These are phyloP conservation scores for Sarocladium oryzae DNA, from an alignment of 2,329 filamentous ascomycete genomes.

Conservation along the genomic window DNA sequence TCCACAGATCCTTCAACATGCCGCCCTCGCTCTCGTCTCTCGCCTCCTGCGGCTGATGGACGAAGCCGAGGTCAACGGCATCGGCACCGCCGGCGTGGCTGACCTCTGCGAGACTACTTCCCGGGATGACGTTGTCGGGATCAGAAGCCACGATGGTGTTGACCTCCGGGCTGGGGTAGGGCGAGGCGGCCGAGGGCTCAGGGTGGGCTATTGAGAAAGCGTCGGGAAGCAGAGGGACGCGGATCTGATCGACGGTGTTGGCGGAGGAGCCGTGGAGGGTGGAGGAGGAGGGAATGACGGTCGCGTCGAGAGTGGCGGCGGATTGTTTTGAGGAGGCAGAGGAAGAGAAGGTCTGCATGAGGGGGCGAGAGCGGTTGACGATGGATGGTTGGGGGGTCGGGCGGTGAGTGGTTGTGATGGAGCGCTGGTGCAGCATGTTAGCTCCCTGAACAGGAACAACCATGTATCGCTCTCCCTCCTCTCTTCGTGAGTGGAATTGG, in stretches of 20 bases:
- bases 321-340: conserved; percentile 37
- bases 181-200: conserved; percentile 27
- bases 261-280: conserved; percentile 18
- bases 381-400: conserved; percentile 39
- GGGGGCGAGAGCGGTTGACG: conserved; percentile 40
- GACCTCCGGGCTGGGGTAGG: conserved; percentile 40
- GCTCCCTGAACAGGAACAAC: no score
- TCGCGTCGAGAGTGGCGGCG: conserved; percentile 42
- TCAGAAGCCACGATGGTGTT: conserved; percentile 47
- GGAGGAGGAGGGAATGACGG: conserved; percentile 43
- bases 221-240: conserved; percentile 55
- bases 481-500: no score
- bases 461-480: no score
- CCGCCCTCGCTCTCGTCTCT: conserved; percentile 28
- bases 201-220: conserved; percentile 42
- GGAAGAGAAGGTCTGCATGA: conserved; percentile 59
- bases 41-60: conserved; percentile 28
- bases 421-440: conserved; percentile 19
- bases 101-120: conserved; percentile 48
- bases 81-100: conserved; percentile 39
- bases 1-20: conserved; percentile 50
- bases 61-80: conserved; percentile 48
- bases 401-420: conserved; percentile 41
- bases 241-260: conserved; percentile 33
- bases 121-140: conserved; percentile 45